These are phyloP conservation scores for Paspalum vaginatum DNA, from an alignment of 176 grass and related monocot genomes.

Conservation along the genomic window DNA sequence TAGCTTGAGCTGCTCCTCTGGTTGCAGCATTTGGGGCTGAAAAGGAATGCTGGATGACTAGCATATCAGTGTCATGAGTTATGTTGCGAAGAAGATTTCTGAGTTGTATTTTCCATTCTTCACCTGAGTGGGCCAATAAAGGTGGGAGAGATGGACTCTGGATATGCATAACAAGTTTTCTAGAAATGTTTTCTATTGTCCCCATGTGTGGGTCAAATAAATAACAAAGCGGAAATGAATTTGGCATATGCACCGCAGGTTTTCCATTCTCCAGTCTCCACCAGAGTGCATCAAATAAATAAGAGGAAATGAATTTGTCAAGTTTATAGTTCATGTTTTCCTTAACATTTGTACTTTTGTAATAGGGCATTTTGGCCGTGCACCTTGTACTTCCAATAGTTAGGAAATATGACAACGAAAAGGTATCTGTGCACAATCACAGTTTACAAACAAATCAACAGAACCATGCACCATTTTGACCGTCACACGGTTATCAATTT, in stretches of 20 bases:
- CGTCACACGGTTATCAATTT: not conserved
- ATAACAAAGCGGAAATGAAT: not conserved
- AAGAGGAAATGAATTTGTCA: no score
- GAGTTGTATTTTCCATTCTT: not conserved
- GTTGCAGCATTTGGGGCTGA: not conserved
- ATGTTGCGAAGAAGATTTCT: not conserved
- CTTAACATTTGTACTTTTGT: not conserved
- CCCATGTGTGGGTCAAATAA: not conserved
- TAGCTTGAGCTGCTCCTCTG: constrained; percentile 20
- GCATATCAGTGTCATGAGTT: constrained; percentile 7
- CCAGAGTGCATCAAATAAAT: no score
- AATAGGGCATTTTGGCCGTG: not conserved
- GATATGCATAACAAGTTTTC: not conserved
- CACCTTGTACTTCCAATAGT: not conserved
- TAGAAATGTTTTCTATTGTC: not conserved
- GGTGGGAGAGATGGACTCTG: not conserved
- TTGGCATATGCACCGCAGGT: not conserved
- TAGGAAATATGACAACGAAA: not conserved
- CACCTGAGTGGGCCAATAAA: not conserved
- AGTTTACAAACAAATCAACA: not conserved
- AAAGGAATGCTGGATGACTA: constrained; percentile 26
- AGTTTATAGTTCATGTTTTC: no score
- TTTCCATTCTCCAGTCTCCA: not conserved
- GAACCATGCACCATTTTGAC: not conserved
- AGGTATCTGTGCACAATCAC: not conserved